These are phyloP conservation scores for Erigeron philadelphicus DNA, from an alignment of 140 eudicot species.

Conservation along the genomic window DNA sequence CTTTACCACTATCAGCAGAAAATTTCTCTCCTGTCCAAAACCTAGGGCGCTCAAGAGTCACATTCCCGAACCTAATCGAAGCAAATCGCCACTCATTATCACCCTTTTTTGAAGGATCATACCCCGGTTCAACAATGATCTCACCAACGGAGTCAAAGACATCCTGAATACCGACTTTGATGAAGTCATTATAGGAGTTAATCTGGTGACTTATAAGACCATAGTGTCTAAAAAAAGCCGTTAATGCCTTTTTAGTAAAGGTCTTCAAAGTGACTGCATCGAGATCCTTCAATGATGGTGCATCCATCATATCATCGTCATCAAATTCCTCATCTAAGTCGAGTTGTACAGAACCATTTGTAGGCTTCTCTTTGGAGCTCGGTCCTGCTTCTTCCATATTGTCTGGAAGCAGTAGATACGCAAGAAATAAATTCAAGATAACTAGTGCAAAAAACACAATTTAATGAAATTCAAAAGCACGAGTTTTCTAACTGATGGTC, in stretches of 20 bases:
- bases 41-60: constrained; percentile 59
- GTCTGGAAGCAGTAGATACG: constrained; percentile 25
- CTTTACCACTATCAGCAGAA: constrained; percentile 45
- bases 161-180: constrained; percentile 58
- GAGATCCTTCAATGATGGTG: constrained; percentile 36
- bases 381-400: constrained; percentile 49
- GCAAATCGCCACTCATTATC: constrained; percentile 76
- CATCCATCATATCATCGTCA: constrained; percentile 41
- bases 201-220: constrained; percentile 84
- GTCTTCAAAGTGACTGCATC: constrained; percentile 37
- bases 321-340: constrained; percentile 48
- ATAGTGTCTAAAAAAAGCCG: constrained; percentile 55
- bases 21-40: constrained; percentile 60
- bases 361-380: constrained; percentile 39
- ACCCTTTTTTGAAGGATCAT: constrained; percentile 85
- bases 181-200: constrained; percentile 69
- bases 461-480: too few species aligned
- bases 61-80: constrained; percentile 62
- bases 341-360: constrained; percentile 32
- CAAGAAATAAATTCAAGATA: constrained; percentile 28
- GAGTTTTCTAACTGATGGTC: too few species aligned
- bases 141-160: constrained; percentile 74
- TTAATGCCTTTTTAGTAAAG: constrained; percentile 53
- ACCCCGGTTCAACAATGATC: constrained; percentile 72
- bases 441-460: neutral